These are phyloP conservation scores for Rhodotorula kratochvilovae DNA, from an alignment of 768 basidiomycete genomes.

Conservation along the genomic window DNA sequence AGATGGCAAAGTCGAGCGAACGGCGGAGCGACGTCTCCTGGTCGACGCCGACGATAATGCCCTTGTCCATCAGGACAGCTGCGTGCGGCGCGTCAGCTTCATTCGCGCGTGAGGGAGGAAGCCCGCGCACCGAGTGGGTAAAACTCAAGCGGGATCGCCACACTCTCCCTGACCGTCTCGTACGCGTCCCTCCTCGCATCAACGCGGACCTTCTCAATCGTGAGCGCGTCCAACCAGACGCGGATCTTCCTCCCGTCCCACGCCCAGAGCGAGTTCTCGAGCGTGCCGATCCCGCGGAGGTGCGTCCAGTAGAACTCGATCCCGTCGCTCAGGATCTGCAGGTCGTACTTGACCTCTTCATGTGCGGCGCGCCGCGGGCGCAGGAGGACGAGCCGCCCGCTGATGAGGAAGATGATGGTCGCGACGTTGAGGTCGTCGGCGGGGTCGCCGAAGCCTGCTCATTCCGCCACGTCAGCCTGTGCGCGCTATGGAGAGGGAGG, in stretches of 20 bases:
- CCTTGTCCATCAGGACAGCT: conserved; percentile 99
- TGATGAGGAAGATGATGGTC: conserved; percentile 91
- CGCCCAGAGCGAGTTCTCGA: conserved; percentile 97
- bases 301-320: conserved; percentile 99
- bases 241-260: conserved; percentile 85
- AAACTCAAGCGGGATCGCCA: conserved; percentile 85
- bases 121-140: conserved; percentile 74
- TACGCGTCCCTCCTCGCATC: conserved; percentile 50
- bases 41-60: conserved; percentile 93
- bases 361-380: conserved; percentile 81
- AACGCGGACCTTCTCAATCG: conserved; percentile 65
- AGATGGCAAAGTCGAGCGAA: conserved; percentile 81
- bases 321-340: conserved; percentile 93
- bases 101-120: not conserved
- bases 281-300: conserved; percentile 79
- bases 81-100: not conserved
- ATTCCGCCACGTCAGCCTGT: not conserved
- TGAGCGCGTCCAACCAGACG: conserved; percentile 91
- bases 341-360: conserved; percentile 91
- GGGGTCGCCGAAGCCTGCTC: conserved; percentile 83
- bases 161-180: conserved; percentile 78
- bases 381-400: conserved; percentile 80
- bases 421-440: conserved; percentile 86
- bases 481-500: conserved; percentile 1
- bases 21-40: conserved; percentile 71